These are phyloP conservation scores for Primulina huaijiensis DNA, from an alignment of 257 asterid species.

Conservation along the genomic window DNA sequence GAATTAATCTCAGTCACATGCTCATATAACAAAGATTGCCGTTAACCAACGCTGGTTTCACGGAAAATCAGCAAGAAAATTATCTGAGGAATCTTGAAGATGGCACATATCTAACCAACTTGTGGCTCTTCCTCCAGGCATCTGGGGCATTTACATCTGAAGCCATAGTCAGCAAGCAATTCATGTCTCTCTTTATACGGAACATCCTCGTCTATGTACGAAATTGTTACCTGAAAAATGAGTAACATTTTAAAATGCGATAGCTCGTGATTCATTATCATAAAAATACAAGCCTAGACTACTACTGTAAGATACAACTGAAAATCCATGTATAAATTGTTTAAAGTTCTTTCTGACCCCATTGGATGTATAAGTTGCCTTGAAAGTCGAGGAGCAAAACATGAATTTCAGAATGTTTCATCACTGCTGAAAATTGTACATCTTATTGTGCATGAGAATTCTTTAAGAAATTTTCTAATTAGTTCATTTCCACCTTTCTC, in stretches of 20 bases:
- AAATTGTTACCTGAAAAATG: conserved; percentile 66
- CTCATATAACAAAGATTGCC: neutral
- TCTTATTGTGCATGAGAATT: neutral
- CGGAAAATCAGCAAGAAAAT: conserved; percentile 1
- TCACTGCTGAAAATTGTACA: neutral
- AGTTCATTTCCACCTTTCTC: neutral
- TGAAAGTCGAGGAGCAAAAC: too few species aligned
- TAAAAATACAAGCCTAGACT: too few species aligned
- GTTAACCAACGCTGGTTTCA: neutral
- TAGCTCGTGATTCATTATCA: neutral
- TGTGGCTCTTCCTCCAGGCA: conserved; percentile 55
- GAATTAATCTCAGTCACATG: too few species aligned
- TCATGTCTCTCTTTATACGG: conserved; percentile 69
- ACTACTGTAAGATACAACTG: too few species aligned
- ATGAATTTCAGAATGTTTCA: too few species aligned
- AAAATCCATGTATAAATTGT: too few species aligned
- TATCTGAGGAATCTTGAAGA: conserved; percentile 1
- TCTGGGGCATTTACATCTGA: conserved; percentile 67
- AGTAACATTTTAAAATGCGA: neutral
- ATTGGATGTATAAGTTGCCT: too few species aligned
- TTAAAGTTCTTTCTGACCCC: too few species aligned
- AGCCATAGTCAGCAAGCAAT: conserved; percentile 79
- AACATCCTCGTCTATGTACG: conserved; percentile 86
- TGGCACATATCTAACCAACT: neutral
- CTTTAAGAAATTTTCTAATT: neutral